These are phyloP conservation scores for Psilocybe subaeruginosa DNA, from an alignment of 768 basidiomycete species.

Conservation along the genomic window DNA sequence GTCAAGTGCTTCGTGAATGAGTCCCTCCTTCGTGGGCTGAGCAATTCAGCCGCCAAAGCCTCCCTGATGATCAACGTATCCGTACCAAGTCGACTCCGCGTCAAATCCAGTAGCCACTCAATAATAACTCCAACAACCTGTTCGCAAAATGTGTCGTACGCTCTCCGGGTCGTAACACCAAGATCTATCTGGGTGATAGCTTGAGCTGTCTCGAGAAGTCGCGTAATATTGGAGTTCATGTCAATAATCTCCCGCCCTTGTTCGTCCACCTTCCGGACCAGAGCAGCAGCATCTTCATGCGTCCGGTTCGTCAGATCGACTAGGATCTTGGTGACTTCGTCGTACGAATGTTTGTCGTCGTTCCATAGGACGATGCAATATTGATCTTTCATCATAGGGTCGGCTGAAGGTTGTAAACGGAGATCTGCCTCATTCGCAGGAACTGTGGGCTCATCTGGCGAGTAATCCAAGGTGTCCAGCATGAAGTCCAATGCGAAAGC, in stretches of 20 bases:
- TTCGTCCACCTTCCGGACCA: slow-evolving; percentile 70
- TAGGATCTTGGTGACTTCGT: slow-evolving; percentile 80
- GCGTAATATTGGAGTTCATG: slow-evolving; percentile 56
- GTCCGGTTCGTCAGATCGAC: slow-evolving; percentile 57
- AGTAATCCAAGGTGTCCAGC: slow-evolving; percentile 80
- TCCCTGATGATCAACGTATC: slow-evolving; percentile 74
- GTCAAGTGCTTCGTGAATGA: slow-evolving; percentile 45
- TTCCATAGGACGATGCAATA: slow-evolving; percentile 92
- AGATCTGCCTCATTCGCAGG: slow-evolving; percentile 71
- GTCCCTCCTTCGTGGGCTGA: slow-evolving; percentile 62
- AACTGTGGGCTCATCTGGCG: slow-evolving; percentile 76
- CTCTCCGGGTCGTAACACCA: slow-evolving; percentile 85
- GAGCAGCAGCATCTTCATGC: slow-evolving; percentile 56
- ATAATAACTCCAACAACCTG: slow-evolving; percentile 83
- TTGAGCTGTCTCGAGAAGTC: slow-evolving; percentile 78
- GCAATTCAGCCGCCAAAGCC: slow-evolving; percentile 69
- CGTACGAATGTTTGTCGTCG: slow-evolving; percentile 95
- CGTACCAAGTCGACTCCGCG: slow-evolving; percentile 67
- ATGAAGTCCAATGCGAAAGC: slow-evolving; percentile 82
- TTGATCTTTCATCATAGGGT: slow-evolving; percentile 79
- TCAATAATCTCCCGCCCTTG: slow-evolving; percentile 83
- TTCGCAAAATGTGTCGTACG: slow-evolving; percentile 88
- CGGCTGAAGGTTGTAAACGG: slow-evolving; percentile 72
- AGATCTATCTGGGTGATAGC: slow-evolving; percentile 87
- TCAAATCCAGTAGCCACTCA: slow-evolving; percentile 83